Evolutionary conservation across 768 basidiomycete genomes (phyloP).

Genomic region (Dictyophora rubrovolvata): DNA sequence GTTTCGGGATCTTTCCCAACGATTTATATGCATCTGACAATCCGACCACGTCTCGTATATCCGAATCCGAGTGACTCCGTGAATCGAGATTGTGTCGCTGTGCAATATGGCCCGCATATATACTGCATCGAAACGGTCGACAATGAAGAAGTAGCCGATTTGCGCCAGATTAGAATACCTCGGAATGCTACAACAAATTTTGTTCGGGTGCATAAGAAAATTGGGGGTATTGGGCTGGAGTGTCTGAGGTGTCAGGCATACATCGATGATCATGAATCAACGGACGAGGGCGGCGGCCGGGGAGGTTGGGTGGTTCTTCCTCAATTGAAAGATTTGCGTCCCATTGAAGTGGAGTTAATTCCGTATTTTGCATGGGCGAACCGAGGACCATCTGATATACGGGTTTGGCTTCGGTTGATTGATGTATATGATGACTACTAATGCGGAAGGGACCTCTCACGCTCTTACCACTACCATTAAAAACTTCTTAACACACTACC

Average conservation of each 20-base stretch:
- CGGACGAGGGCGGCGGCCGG: too few species aligned
- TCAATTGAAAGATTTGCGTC: too few species aligned
- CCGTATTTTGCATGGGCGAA: constrained; percentile 13
- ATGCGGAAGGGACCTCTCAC: too few species aligned
- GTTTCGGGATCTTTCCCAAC: neutral
- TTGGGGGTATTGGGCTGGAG: too few species aligned
- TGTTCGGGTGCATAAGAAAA: neutral
- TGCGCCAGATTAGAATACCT: constrained; percentile 8
- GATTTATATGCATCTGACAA: neutral
- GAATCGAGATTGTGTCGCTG: constrained; percentile 10
- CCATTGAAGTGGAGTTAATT: constrained; percentile 6
- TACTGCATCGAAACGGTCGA: constrained; percentile 16
- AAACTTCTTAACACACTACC: too few species aligned
- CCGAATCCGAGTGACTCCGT: constrained; percentile 12
- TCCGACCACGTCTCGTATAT: neutral
- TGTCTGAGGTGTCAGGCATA: too few species aligned
- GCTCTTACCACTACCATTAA: too few species aligned
- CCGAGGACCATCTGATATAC: constrained; percentile 11
- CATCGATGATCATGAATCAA: too few species aligned
- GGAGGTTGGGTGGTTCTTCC: too few species aligned
- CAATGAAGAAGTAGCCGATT: constrained; percentile 11
- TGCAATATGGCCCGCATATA: constrained; percentile 14
- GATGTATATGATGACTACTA: too few species aligned
- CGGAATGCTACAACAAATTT: neutral
- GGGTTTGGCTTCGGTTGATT: constrained; percentile 9